Evolutionary conservation across 306 rosid species (phyloP).

Genomic region (Senna siamea): DNA sequence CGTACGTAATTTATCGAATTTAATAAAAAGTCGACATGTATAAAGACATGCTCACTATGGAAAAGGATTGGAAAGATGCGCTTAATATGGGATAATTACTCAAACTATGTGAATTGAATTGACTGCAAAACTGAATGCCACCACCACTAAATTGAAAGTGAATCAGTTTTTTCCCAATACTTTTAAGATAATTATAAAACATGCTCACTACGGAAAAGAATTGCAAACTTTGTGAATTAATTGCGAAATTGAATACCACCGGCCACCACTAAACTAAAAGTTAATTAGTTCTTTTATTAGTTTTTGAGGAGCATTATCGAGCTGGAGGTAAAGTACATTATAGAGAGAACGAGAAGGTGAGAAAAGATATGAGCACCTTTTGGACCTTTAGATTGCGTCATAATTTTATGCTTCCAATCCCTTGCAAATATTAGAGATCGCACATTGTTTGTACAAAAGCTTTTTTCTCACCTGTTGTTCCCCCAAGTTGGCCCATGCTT

Average conservation of each 20-base stretch:
- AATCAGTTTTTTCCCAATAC: not conserved
- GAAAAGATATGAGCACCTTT: not conserved
- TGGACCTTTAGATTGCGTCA: not conserved
- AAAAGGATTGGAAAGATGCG: not conserved
- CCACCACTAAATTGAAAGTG: not conserved
- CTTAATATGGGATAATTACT: not conserved
- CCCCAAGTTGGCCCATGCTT: conserved; percentile 30
- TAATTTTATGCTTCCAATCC: not conserved
- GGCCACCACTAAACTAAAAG: conserved; percentile 8
- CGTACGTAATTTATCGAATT: too few relatives aligned
- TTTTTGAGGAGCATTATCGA: not conserved
- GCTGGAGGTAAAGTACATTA: not conserved
- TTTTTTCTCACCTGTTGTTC: conserved; percentile 21
- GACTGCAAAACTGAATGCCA: not conserved
- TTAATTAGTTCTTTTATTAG: too few relatives aligned
- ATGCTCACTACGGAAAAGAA: too few relatives aligned
- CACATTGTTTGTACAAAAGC: conserved; percentile 16
- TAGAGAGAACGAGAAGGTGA: not conserved
- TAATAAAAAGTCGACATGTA: too few relatives aligned
- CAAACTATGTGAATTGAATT: not conserved
- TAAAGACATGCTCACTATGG: conserved; percentile 19
- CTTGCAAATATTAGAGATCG: not conserved
- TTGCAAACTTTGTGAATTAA: not conserved
- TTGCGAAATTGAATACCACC: conserved; percentile 22
- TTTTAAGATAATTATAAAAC: too few relatives aligned